These are phyloP conservation scores for Lactarius pseudohatsudake DNA, from an alignment of 768 basidiomycete species.

Conservation along the genomic window DNA sequence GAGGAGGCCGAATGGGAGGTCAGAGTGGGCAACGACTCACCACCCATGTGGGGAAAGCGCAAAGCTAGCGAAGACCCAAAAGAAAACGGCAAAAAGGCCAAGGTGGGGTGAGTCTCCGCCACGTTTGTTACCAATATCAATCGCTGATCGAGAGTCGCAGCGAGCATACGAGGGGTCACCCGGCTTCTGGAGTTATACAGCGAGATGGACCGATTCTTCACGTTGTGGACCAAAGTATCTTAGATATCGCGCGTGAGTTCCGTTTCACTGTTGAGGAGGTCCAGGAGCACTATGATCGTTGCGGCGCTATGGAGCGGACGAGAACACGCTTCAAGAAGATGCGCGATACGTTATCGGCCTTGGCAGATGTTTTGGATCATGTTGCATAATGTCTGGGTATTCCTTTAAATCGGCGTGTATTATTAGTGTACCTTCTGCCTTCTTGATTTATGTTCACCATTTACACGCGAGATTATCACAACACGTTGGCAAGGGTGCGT, in stretches of 20 bases:
- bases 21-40: slow-evolving; percentile 58
- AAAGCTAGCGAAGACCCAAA: slow-evolving; percentile 43
- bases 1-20: slow-evolving; percentile 67
- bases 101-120: slow-evolving; percentile 40
- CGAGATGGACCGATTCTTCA: slow-evolving; percentile 41
- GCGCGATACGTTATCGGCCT: slow-evolving; percentile 44
- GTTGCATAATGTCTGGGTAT: slow-evolving; percentile 4
- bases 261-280: slow-evolving; percentile 77
- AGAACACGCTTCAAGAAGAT: slow-evolving; percentile 64
- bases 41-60: slow-evolving; percentile 70
- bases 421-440: background rate
- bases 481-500: background rate
- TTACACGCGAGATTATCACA: background rate
- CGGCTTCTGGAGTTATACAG: slow-evolving; percentile 19
- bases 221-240: slow-evolving; percentile 63
- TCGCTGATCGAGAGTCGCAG: slow-evolving; percentile 3
- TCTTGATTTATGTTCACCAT: slow-evolving; percentile 15
- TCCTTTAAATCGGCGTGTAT: slow-evolving; percentile 1
- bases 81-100: slow-evolving; percentile 43
- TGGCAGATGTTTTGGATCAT: slow-evolving; percentile 23
- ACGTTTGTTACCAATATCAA: background rate
- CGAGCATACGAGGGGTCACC: slow-evolving; percentile 4
- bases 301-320: slow-evolving; percentile 68
- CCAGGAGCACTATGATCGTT: slow-evolving; percentile 72
- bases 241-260: slow-evolving; percentile 65